Evolutionary conservation across 177 flowering plant species (phyloP).

Genomic region (Telopea speciosissima): DNA sequence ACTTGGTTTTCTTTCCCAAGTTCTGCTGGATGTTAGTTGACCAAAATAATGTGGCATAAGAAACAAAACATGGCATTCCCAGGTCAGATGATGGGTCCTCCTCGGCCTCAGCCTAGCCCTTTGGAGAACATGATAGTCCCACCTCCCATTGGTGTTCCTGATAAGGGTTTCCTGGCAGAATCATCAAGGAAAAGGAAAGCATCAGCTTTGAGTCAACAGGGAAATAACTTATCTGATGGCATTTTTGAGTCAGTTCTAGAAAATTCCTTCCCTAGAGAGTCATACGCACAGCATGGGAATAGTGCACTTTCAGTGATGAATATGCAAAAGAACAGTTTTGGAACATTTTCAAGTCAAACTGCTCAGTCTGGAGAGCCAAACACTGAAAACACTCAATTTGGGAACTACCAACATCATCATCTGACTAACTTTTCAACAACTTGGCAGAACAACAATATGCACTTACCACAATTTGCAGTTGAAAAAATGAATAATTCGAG

Average conservation of each 20-base stretch:
- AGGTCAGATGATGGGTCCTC: constrained; percentile 9
- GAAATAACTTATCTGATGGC: constrained; percentile 4
- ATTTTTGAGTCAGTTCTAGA: constrained; percentile 3
- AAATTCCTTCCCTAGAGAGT: constrained; percentile 6
- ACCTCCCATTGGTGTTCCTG: constrained; percentile 13
- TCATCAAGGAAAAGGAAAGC: constrained; percentile 30
- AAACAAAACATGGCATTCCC: constrained; percentile 9
- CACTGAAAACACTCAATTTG: constrained; percentile 5
- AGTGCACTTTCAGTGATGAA: constrained; percentile 9
- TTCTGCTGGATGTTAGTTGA: background rate
- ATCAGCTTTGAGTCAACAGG: constrained; percentile 12
- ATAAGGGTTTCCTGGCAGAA: constrained; percentile 10
- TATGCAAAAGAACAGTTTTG: constrained; percentile 10
- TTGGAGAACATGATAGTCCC: constrained; percentile 11
- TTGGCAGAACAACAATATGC: constrained; percentile 10
- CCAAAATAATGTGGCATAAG: constrained; percentile 17
- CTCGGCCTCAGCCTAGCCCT: constrained; percentile 9
- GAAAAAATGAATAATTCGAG: constrained; percentile 4
- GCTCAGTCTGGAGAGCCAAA: constrained; percentile 5
- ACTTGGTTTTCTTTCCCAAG: background rate
- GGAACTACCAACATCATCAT: constrained; percentile 10
- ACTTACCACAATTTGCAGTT: background rate
- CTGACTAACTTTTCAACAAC: constrained; percentile 1
- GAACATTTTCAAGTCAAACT: constrained; percentile 8
- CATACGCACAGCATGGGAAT: constrained; percentile 10